Percentiles rank a stretch among this genome's conserved stretches.
Conservation (phyloP, 1,284 basidiomycete species). For the Tremellales sp. region DNA sequence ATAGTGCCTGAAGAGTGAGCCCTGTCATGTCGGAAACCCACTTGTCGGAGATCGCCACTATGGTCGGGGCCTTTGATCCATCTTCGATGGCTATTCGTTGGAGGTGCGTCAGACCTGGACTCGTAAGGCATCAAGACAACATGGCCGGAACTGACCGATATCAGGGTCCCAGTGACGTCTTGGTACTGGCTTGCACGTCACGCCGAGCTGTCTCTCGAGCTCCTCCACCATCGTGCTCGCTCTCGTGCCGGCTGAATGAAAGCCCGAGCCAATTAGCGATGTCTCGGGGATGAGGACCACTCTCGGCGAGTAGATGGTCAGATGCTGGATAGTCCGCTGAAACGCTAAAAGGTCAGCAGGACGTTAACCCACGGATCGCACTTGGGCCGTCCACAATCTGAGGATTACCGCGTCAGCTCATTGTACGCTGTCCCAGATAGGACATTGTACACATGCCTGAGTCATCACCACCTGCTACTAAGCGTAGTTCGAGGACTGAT, state of each 20-base stretch:
- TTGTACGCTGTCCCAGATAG: neutral
- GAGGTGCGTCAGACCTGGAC: constrained; percentile 68
- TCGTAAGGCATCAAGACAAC: constrained; percentile 1
- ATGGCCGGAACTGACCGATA: constrained; percentile 46
- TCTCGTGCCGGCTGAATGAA: neutral
- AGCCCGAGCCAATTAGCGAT: constrained; percentile 51
- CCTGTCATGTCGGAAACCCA: constrained; percentile 47
- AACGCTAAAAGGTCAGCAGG: constrained; percentile 55
- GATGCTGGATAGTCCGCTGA: constrained; percentile 79
- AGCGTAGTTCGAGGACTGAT: constrained; percentile 6
- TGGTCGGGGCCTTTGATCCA: constrained; percentile 66
- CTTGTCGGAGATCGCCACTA: constrained; percentile 73
- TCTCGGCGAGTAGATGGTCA: constrained; percentile 68
- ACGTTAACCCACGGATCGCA: neutral
- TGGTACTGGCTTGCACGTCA: constrained; percentile 63
- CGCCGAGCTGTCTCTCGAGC: constrained; percentile 67
- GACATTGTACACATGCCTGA: constrained; percentile 15
- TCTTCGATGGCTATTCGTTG: constrained; percentile 71
- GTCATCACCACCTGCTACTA: constrained; percentile 24
- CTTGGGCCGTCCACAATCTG: neutral
- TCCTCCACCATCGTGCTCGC: constrained; percentile 60
- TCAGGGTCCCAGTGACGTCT: constrained; percentile 76
- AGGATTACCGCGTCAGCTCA: neutral
- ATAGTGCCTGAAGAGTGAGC: constrained; percentile 62
- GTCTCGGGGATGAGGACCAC: constrained; percentile 75